phyloP scores from a whole-genome alignment of 192 early-diverging fungal genomes.

The Dissophora globulifera region DNA sequence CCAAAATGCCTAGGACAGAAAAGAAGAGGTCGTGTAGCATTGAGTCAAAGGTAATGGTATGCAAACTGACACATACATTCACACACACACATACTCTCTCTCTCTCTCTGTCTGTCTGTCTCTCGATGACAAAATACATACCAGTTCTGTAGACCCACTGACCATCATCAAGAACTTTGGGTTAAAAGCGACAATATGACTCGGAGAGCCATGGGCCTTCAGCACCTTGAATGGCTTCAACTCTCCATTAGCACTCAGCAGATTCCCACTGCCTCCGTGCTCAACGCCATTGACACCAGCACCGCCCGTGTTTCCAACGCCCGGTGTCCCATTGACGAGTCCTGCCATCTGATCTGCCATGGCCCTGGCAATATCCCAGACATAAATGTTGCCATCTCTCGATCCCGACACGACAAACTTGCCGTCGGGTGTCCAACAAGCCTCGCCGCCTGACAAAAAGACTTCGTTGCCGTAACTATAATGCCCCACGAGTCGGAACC shows the following conservation, averaged over 20 bases:
- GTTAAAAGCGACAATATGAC: constrained; percentile 74
- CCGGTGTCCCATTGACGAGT: constrained; percentile 6
- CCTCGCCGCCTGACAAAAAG: constrained; percentile 58
- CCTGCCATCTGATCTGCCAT: constrained; percentile 47
- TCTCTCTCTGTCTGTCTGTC: too few relatives aligned
- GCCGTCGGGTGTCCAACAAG: constrained; percentile 77
- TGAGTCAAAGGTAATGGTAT: not conserved
- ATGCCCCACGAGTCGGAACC: constrained; percentile 57
- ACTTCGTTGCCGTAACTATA: constrained; percentile 34
- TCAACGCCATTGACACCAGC: not conserved
- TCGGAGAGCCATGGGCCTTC: constrained; percentile 61
- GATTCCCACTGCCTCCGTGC: not conserved
- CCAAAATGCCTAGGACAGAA: constrained; percentile 38
- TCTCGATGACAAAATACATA: constrained; percentile 62
- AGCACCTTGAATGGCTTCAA: constrained; percentile 53
- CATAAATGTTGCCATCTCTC: constrained; percentile 66
- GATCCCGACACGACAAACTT: constrained; percentile 78
- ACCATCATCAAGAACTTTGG: constrained; percentile 83
- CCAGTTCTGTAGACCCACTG: constrained; percentile 71
- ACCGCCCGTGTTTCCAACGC: not conserved
- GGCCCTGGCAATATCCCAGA: constrained; percentile 71
- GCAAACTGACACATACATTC: not conserved
- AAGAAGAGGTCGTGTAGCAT: not conserved
- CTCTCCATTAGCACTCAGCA: constrained; percentile 31
- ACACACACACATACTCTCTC: not conserved